phyloP scores from a whole-genome alignment of 1,284 basidiomycete genomes.

The Fomes fomentarius region DNA sequence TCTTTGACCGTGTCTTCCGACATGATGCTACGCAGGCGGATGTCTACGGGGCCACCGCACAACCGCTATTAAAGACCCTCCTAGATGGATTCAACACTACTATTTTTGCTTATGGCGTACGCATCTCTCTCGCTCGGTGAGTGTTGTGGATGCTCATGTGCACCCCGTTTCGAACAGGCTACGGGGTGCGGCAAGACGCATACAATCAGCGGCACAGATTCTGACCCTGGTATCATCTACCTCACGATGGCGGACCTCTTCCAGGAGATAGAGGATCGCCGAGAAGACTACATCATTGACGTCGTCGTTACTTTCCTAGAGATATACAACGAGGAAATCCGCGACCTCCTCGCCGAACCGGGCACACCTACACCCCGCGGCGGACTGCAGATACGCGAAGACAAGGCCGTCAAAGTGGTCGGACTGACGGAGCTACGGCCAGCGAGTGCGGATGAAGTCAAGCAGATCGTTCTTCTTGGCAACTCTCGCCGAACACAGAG shows the following conservation, averaged over 20 bases:
- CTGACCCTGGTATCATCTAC: slow-evolving; percentile 92
- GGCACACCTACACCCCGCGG: slow-evolving; percentile 70
- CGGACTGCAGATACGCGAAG: slow-evolving; percentile 91
- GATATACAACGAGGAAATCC: slow-evolving; percentile 98
- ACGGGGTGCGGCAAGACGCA: slow-evolving; percentile 98
- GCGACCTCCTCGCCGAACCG: slow-evolving; percentile 87
- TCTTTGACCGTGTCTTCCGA: slow-evolving; percentile 92
- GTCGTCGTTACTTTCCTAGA: slow-evolving; percentile 94
- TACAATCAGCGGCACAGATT: slow-evolving; percentile 90
- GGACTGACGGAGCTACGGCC: slow-evolving; percentile 84
- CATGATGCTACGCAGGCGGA: slow-evolving; percentile 81
- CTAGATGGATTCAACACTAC: slow-evolving; percentile 97
- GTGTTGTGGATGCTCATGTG: slow-evolving; percentile 16
- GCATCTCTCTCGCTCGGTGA: slow-evolving; percentile 36
- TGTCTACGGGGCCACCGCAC: slow-evolving; percentile 85
- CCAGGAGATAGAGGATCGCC: slow-evolving; percentile 82
- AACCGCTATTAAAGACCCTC: slow-evolving; percentile 81
- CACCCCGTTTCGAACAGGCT: slow-evolving; percentile 61
- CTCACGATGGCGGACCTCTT: slow-evolving; percentile 97
- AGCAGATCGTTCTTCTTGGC: slow-evolving; percentile 87
- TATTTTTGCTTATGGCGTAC: slow-evolving; percentile 95
- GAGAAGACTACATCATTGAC: slow-evolving; percentile 81
- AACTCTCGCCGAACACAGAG: slow-evolving; percentile 90
- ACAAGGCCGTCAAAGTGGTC: slow-evolving; percentile 89
- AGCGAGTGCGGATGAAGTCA: slow-evolving; percentile 86